Evolutionary conservation across 2,329 filamentous ascomycete species (phyloP), one percentile per base, ranked within the genome.

Genomic region (Aspergillus alliaceus): DNA sequence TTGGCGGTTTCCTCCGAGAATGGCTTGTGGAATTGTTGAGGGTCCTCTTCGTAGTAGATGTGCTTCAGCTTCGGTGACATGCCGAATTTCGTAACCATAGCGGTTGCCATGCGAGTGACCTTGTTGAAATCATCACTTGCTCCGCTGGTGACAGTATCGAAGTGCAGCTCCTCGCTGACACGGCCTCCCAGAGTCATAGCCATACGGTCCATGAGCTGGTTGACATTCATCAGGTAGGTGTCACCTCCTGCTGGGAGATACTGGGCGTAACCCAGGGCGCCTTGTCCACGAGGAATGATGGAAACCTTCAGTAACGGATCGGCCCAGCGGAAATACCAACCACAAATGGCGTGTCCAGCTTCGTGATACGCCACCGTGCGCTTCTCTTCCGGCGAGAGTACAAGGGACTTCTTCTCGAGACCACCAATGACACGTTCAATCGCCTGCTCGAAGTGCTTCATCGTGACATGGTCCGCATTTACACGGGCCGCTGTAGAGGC

Each of bases 31-130:
- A 97, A 78, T 70, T 90, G 87, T 72, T 90, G 90, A 62, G 90
- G 84, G 69, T 91, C 90, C 64, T 89, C 85, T 68, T 95, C 89
- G 75, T 93, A 99, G 81, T 96, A 90, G 61, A 99, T 83, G 63
- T 93, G 93, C 29, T 93, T 93, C 47, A 99, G 88, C 79, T 96
- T 96, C 65, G 90, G 86, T 39, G 90, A 96, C 95, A 99, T 99
- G 65, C 95, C 95, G 88, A 92, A 99, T 75, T 96, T 91, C n/a
- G 93, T 99, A 29, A 99, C 95, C 95, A 99, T 99, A 60, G 90
- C 89, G 18, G 90, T 96, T 3, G 95, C 96, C 90, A 97, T 93
- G 56, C 88, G 86, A 2, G 95, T 97, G 39, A 98, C 95, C 79
- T 99, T 99, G 78, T 95, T 93, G 84, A 99, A 99, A 74, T 99